phyloP scores from a whole-genome alignment of 164 flowering plant genomes.

The Saururus chinensis region DNA sequence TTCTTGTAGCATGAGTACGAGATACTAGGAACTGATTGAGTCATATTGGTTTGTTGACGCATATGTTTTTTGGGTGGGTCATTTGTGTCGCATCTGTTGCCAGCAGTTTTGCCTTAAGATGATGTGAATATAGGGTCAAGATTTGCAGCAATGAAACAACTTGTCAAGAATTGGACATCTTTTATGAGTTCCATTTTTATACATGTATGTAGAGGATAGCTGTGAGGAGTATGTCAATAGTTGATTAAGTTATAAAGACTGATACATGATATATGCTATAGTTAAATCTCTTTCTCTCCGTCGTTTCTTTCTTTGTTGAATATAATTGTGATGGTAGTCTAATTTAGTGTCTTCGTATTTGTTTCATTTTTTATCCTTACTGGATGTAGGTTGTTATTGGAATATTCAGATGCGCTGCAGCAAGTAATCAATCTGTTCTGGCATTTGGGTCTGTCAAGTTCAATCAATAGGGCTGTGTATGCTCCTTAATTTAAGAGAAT shows the following conservation, averaged over 20 bases:
- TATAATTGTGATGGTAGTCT: not conserved
- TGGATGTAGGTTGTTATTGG: too few species aligned
- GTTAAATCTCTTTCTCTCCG: not conserved
- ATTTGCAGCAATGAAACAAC: slow-evolving; percentile 14
- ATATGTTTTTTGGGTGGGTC: slow-evolving; percentile 8
- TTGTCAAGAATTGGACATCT: slow-evolving; percentile 16
- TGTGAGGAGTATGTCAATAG: slow-evolving; percentile 50
- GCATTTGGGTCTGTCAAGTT: too few species aligned
- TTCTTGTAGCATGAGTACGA: slow-evolving; percentile 60
- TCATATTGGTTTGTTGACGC: slow-evolving; percentile 5
- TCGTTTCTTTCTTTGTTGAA: not conserved
- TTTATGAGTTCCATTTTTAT: slow-evolving; percentile 29
- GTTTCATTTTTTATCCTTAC: too few species aligned
- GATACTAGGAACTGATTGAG: slow-evolving; percentile 33
- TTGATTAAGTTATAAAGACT: slow-evolving; percentile 33
- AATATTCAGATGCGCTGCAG: too few species aligned
- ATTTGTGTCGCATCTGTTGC: slow-evolving; percentile 11
- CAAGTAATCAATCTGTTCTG: too few species aligned
- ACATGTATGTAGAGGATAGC: slow-evolving; percentile 40
- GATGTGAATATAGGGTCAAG: slow-evolving; percentile 34
- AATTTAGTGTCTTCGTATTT: too few species aligned
- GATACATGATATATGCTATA: slow-evolving; percentile 14
- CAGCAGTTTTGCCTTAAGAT: slow-evolving; percentile 15
- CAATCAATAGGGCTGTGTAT: too few species aligned
- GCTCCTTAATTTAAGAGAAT: too few species aligned